These are phyloP conservation scores for Zasmidium cellare DNA, from an alignment of 2,329 filamentous ascomycete genomes.

Conservation along the genomic window DNA sequence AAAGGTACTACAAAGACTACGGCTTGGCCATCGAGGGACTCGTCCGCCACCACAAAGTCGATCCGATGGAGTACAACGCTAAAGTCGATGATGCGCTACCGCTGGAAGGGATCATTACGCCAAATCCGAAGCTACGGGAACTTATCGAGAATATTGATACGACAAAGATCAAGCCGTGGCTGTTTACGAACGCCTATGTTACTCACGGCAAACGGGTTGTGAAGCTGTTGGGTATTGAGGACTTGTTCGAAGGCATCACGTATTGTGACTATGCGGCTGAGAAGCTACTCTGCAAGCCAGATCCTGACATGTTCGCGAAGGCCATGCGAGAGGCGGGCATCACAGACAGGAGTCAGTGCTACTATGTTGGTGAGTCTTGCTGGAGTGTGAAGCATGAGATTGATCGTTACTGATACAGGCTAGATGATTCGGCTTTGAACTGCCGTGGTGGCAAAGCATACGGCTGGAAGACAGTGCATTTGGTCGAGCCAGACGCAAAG, in stretches of 20 bases:
- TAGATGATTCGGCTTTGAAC: constrained; percentile 86
- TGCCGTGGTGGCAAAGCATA: constrained; percentile 73
- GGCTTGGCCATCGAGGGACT: constrained; percentile 96
- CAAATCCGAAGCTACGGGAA: constrained; percentile 70
- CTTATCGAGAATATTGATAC: constrained; percentile 81
- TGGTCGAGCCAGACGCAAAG: constrained; percentile 74
- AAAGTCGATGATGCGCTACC: constrained; percentile 95
- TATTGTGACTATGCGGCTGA: constrained; percentile 82
- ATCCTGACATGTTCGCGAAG: constrained; percentile 78
- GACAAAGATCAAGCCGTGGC: constrained; percentile 82
- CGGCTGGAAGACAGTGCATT: constrained; percentile 84
- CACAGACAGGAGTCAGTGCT: constrained; percentile 69
- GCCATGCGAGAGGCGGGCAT: constrained; percentile 83
- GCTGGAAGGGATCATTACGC: constrained; percentile 78
- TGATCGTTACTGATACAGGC: not conserved
- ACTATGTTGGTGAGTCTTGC: constrained; percentile 76
- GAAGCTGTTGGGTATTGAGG: constrained; percentile 75
- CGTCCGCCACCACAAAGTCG: constrained; percentile 90
- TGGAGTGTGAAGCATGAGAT: not conserved
- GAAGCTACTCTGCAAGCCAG: constrained; percentile 83
- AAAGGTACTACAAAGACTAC: constrained; percentile 92
- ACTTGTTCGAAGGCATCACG: constrained; percentile 91
- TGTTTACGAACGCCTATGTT: constrained; percentile 94
- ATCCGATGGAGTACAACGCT: constrained; percentile 89
- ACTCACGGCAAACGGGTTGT: constrained; percentile 84